Percentiles rank a stretch among this genome's conserved stretches.
These are phyloP conservation scores for Trichoderma harzianum DNA, from an alignment of 2,329 filamentous ascomycete species.

Conservation along the genomic window DNA sequence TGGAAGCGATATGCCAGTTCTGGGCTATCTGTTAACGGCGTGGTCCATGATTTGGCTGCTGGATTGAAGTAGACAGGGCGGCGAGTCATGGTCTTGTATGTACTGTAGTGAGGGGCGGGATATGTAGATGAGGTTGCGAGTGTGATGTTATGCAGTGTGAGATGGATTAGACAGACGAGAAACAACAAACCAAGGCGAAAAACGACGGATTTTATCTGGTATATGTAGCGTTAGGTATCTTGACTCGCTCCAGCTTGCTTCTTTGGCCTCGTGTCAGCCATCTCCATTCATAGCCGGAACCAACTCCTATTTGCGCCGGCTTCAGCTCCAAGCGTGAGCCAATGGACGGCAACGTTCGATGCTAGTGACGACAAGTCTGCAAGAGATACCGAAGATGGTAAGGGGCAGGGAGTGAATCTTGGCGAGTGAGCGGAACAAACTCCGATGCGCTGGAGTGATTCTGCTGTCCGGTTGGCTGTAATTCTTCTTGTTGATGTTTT, in stretches of 20 bases:
- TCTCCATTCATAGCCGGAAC: background rate
- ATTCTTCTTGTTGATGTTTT: background rate
- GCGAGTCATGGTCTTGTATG: background rate
- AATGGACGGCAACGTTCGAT: background rate
- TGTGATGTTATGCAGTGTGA: background rate
- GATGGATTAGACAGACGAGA: background rate
- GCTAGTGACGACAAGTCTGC: background rate
- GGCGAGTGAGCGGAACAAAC: background rate
- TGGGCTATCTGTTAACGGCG: background rate
- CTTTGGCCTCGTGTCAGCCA: background rate
- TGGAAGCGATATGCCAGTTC: constrained; percentile 20
- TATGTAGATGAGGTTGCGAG: background rate
- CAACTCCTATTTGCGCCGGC: background rate
- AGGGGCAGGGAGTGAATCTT: background rate
- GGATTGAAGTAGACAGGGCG: constrained; percentile 21
- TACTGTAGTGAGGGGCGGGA: background rate
- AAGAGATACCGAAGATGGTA: constrained; percentile 5
- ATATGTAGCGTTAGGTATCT: background rate
- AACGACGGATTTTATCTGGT: background rate
- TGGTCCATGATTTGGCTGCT: constrained; percentile 17
- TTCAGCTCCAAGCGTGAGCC: background rate
- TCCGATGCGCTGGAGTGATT: background rate
- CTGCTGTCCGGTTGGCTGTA: background rate
- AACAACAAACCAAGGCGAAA: background rate
- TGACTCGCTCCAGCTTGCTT: background rate